phyloP scores from a whole-genome alignment of 2,329 filamentous ascomycete genomes.

The Sarocladium brachiariae region DNA sequence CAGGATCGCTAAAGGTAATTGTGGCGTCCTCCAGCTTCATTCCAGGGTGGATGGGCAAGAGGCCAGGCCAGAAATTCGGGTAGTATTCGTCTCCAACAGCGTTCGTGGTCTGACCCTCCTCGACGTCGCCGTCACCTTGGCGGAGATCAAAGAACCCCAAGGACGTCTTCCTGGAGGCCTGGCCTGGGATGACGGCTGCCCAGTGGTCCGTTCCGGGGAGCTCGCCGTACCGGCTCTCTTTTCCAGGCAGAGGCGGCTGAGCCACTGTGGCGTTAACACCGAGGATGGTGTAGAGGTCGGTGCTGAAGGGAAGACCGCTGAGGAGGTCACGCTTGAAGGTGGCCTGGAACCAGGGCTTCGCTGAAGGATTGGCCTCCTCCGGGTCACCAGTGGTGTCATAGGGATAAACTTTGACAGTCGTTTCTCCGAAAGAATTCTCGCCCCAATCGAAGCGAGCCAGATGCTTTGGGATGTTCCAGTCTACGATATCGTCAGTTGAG shows the following conservation, averaged over 20 bases:
- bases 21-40: conserved; percentile 30
- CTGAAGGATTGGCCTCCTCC: conserved; percentile 25
- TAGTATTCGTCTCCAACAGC: conserved; percentile 15
- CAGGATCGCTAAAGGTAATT: conserved; percentile 18
- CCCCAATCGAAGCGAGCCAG: conserved; percentile 44
- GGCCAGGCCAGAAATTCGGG: conserved; percentile 40
- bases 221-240: conserved; percentile 31
- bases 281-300: conserved; percentile 28
- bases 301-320: conserved; percentile 35
- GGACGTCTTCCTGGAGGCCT: conserved; percentile 24
- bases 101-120: conserved; percentile 15
- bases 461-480: conserved; percentile 52
- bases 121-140: conserved; percentile 22
- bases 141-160: conserved; percentile 41
- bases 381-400: conserved; percentile 27
- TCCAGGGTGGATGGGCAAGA: conserved; percentile 37
- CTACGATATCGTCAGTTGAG: too few relatives aligned
- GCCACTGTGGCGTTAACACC: conserved; percentile 37
- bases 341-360: conserved; percentile 37
- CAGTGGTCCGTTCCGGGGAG: conserved; percentile 40
- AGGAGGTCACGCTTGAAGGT: conserved; percentile 35
- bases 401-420: conserved; percentile 37
- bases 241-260: conserved; percentile 41
- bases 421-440: conserved; percentile 26
- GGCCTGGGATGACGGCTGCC: conserved; percentile 30